Evolutionary conservation across 441 rosid genomes (phyloP).

Genomic region (Breynia disticha): DNA sequence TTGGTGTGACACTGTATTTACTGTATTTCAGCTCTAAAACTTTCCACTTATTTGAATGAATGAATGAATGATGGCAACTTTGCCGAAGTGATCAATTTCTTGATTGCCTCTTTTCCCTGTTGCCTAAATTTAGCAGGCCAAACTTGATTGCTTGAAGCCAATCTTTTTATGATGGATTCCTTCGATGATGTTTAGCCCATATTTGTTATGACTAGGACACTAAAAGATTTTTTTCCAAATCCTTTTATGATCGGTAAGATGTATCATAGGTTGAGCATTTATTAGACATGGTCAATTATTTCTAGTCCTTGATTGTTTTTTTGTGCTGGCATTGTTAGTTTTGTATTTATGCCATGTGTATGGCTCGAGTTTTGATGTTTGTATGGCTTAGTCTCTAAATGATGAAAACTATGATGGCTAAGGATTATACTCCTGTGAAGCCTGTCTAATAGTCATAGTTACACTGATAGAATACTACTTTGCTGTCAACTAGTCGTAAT

Average conservation of each 20-base stretch:
- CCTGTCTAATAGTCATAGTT: slow-evolving; percentile 33
- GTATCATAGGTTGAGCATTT: no score
- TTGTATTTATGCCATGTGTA: not conserved
- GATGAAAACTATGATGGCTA: slow-evolving; percentile 31
- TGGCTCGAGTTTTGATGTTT: not conserved
- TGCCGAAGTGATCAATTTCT: slow-evolving; percentile 40
- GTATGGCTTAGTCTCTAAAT: slow-evolving; percentile 18
- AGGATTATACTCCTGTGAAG: slow-evolving; percentile 32
- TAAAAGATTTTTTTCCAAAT: no score
- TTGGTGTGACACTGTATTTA: no score
- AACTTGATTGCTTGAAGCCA: slow-evolving; percentile 15
- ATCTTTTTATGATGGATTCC: not conserved
- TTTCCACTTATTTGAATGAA: not conserved
- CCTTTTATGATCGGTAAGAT: no score
- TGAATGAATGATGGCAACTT: slow-evolving; percentile 29
- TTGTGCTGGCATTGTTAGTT: no score
- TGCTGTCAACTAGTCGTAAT: no score
- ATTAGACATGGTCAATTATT: no score
- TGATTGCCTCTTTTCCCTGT: slow-evolving; percentile 59
- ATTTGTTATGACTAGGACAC: no score
- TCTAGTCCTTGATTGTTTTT: no score
- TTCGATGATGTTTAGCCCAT: no score
- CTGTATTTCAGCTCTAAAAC: not conserved
- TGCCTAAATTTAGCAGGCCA: slow-evolving; percentile 35
- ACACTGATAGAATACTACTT: slow-evolving; percentile 28